Conservation (phyloP, 768 basidiomycete species). For the Suillus bovinus region DNA sequence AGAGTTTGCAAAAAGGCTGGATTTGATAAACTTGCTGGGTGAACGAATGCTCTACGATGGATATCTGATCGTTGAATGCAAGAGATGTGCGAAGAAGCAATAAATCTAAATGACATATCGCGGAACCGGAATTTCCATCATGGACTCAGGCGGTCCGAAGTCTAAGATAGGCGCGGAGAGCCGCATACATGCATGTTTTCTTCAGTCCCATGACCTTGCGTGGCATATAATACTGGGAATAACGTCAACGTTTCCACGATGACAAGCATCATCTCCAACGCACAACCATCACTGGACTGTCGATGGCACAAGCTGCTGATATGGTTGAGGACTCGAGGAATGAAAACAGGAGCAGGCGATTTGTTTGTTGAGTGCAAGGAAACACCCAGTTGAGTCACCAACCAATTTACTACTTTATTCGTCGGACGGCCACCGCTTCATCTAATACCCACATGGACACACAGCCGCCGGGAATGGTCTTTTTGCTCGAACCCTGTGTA, state of each 20-base stretch:
- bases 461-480: conserved; percentile 72
- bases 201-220: conserved; percentile 13
- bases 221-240: conserved; percentile 3
- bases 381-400: conserved; percentile 34
- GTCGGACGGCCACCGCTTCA: background rate
- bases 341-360: conserved; percentile 35
- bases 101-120: conserved; percentile 2
- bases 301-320: conserved; percentile 49
- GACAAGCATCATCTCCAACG: conserved; percentile 11
- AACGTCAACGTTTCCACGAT: background rate
- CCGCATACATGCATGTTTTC: background rate
- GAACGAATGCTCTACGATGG: background rate
- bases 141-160: conserved; percentile 11
- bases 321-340: conserved; percentile 55
- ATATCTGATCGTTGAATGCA: conserved; percentile 5
- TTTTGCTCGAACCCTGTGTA: conserved; percentile 47
- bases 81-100: conserved; percentile 2
- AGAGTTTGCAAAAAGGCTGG: background rate
- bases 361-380: conserved; percentile 54
- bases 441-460: background rate
- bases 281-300: conserved; percentile 9
- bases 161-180: conserved; percentile 12
- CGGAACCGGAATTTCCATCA: conserved; percentile 6
- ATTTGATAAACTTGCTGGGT: conserved; percentile 4
- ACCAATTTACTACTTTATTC: background rate